Evolutionary conservation across 352 stramenopile species (phyloP).

Genomic region (Phytophthora parvispora): DNA sequence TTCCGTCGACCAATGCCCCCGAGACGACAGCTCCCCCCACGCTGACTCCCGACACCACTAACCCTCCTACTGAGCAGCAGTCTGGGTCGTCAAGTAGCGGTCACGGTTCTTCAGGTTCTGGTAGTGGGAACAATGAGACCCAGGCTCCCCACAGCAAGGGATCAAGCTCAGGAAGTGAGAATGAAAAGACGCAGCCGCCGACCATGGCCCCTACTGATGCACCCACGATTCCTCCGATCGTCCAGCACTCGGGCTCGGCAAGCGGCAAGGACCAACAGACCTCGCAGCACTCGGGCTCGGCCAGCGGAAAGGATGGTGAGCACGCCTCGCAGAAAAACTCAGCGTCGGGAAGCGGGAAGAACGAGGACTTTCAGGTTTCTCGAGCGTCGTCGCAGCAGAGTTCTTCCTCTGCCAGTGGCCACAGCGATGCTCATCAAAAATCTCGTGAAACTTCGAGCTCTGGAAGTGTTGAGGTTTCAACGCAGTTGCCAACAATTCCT

Average conservation of each 20-base stretch:
- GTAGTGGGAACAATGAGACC: not conserved
- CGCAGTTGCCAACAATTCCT: not conserved
- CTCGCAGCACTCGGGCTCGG: not conserved
- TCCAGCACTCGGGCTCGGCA: not conserved
- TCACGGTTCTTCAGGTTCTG: not conserved
- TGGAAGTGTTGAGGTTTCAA: not conserved
- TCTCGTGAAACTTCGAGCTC: not conserved
- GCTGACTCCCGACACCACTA: not conserved
- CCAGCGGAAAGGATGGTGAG: not conserved
- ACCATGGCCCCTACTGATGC: not conserved
- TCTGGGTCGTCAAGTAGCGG: not conserved
- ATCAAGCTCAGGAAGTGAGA: not conserved
- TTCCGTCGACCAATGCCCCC: slow-evolving; percentile 1
- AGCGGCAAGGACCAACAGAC: not conserved
- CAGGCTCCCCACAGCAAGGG: not conserved
- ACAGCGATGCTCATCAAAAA: not conserved
- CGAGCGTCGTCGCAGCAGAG: not conserved
- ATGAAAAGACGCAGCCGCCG: not conserved
- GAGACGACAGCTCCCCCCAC: slow-evolving; percentile 1
- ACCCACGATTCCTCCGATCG: not conserved
- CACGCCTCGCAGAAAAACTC: not conserved
- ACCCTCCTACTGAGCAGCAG: not conserved
- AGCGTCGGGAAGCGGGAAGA: not conserved
- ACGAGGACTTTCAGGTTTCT: not conserved
- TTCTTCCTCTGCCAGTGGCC: not conserved